Base-by-base conservation (phyloP, 176 grass and related monocot genomes). In the Triticum timopheevii region DNA sequence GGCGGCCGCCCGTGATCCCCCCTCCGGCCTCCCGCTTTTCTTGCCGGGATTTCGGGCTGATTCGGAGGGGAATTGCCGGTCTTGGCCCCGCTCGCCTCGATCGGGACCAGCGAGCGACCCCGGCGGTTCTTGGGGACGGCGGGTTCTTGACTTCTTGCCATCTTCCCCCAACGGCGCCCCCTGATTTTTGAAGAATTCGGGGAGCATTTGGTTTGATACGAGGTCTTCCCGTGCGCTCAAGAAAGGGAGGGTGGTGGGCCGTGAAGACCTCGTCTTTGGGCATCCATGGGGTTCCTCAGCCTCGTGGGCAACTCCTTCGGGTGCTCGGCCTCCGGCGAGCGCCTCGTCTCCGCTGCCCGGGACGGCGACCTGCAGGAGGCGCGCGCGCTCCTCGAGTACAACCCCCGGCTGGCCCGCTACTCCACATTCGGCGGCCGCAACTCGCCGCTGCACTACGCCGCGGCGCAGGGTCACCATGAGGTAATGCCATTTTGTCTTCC, bases 261-360 rank as follows among this genome's bases (percentile, higher is more conserved):
- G 79, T 83, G 66, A 77, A 78, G 44, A 15, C 54, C 61, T 84
- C 80, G 8, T 69, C 58, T 84, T 82, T 90, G 72, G 39, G 88
- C 78, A 64, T 89, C 82, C 52, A 98, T 98, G 96, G 96, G 96
- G 28, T 95, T 98, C 86, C 91, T 98, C 67, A 95, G 92, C 86
- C 87, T 98, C 54, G 90, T 98, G 84, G 96, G 96, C 56, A 98
- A 98, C 91, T 98, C 96, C 63, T 96, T 98, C 19, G 96, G 96
- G 10, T 98, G 96, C 79, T 96, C 96, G 33, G 96, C 96, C 45
- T 96, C 96, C 42, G 96, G 96, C 27, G 96, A 98, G 90, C 88
- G 93, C 49, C 96, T 98, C 45, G 96, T 98, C 82, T 98, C 96
- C 4, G 96, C 96, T 13, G 96, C 96, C 15, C 91, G 93, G 5